Percentiles rank a stretch among this genome's conserved stretches.
phyloP scores from a whole-genome alignment of 176 grass and related monocot species.

The Canna indica region DNA sequence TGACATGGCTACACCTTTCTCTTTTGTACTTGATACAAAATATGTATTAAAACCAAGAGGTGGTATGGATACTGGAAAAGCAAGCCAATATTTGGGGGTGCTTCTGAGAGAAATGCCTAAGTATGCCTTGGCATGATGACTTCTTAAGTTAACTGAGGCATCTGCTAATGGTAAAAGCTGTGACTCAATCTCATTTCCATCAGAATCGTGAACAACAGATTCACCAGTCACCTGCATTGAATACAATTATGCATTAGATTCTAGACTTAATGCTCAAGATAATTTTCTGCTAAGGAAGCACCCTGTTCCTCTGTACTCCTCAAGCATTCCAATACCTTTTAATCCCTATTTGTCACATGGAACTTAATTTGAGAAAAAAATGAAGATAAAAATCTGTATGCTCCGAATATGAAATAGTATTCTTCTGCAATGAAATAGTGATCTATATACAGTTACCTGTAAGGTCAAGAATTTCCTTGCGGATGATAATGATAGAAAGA shows the following conservation, averaged over 20 bases:
- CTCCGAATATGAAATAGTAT: background rate
- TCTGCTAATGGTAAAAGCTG: conserved; percentile 65
- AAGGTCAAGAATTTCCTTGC: background rate
- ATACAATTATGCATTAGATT: background rate
- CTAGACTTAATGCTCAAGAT: background rate
- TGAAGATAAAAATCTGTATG: background rate
- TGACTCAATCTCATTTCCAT: conserved; percentile 78
- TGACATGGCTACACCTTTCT: conserved; percentile 40
- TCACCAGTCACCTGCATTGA: conserved; percentile 57
- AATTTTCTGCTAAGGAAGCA: background rate
- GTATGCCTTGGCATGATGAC: conserved; percentile 59
- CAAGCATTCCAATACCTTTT: background rate
- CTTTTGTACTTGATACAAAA: conserved; percentile 51
- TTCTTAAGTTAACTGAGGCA: conserved; percentile 48
- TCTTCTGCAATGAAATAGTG: too few relatives aligned
- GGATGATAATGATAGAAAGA: background rate
- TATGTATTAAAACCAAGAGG: conserved; percentile 90
- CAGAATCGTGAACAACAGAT: conserved; percentile 71
- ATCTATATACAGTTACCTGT: background rate
- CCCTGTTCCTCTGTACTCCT: background rate
- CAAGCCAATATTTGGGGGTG: conserved; percentile 86
- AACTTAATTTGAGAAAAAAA: background rate
- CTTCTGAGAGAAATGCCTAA: conserved; percentile 32
- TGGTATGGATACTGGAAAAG: conserved; percentile 61
- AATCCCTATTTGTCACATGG: background rate